phyloP scores from a whole-genome alignment of 495 filamentous ascomycete species.

The Articulospora tetracladia region DNA sequence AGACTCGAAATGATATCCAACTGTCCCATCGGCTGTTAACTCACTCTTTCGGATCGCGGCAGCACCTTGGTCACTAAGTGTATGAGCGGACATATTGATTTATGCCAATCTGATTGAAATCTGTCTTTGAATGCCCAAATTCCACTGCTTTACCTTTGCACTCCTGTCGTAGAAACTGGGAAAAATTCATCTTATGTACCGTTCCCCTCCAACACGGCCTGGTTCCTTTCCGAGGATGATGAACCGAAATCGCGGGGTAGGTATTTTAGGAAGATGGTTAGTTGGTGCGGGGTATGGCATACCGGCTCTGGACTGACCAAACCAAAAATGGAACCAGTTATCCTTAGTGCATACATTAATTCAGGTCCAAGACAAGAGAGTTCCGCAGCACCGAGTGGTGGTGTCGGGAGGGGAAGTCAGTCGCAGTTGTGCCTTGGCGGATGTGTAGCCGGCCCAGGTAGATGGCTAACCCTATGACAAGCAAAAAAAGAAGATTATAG shows the following conservation, averaged over 20 bases:
- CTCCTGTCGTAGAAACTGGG: no score
- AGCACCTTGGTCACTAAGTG: conserved; percentile 1
- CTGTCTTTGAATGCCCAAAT: no score
- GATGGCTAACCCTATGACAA: no score
- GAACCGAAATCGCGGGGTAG: not conserved
- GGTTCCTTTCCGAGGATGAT: not conserved
- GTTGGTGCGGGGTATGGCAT: not conserved
- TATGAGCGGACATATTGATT: conserved; percentile 4
- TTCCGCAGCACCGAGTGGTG: not conserved
- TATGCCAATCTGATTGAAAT: no score
- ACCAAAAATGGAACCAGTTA: not conserved
- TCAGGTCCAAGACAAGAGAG: not conserved
- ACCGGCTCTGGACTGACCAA: not conserved
- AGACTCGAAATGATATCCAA: not conserved
- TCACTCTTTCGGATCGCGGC: conserved; percentile 6
- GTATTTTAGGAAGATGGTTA: not conserved
- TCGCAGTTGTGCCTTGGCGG: no score
- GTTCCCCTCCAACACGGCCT: not conserved
- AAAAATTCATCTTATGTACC: no score
- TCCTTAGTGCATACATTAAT: no score
- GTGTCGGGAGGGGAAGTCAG: not conserved
- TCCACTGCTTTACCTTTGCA: no score
- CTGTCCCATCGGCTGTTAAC: not conserved
- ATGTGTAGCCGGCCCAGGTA: no score
- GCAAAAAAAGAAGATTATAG: no score